Evolutionary conservation across 345 rosid species (phyloP), one percentile per base, ranked within the genome.

Genomic region (Populus davidiana): DNA sequence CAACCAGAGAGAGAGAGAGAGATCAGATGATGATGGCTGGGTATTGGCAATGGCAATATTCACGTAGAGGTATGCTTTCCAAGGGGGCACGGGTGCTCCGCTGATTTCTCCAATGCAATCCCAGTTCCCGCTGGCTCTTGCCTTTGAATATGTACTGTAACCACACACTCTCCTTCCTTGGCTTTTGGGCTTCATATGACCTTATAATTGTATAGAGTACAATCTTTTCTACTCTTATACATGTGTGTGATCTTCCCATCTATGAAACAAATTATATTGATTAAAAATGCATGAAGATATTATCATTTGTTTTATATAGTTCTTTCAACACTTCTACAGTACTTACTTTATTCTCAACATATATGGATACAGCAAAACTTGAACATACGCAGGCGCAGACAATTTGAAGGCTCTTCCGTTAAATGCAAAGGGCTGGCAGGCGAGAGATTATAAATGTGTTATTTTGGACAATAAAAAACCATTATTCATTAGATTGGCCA

Each of bases 31-130:
- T 44, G 50, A 47, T 13, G 50, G 16, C 50, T 47, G 11, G 50
- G 16, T 47, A 47, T 13, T 47, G 50, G 50, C 18, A 14, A 12
- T 59, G 64, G 64, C 64, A 59, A 23, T 59, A 59, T n/a, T 59
- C 16, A 33, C 39, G 59, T 29, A 43, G 8, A 31, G 67, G 75
- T 69, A 36, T 23, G 71, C 8, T 76, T 81, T 79, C 82, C 88
- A 36, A 83, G 86, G 66, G 75, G 79, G 77, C 86, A 81, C 86
- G 88, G 81, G 84, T 72, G 84, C 72, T 81, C 84, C 86, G 85
- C 85, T 80, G 79, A 83, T 86, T 86, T 83, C 85, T 83, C 88
- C 88, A 27, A 86, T 69, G 85, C 67, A 77, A 80, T 81, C 89
- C 82, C 85, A 83, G 70, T 83, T 78, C 80, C 82, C 82, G 71